A percentile compares a stretch with the other conserved stretches of the same genome.
These are phyloP conservation scores for Cokeromyces recurvatus DNA, from an alignment of 371 early-diverging fungal species.

Conservation along the genomic window DNA sequence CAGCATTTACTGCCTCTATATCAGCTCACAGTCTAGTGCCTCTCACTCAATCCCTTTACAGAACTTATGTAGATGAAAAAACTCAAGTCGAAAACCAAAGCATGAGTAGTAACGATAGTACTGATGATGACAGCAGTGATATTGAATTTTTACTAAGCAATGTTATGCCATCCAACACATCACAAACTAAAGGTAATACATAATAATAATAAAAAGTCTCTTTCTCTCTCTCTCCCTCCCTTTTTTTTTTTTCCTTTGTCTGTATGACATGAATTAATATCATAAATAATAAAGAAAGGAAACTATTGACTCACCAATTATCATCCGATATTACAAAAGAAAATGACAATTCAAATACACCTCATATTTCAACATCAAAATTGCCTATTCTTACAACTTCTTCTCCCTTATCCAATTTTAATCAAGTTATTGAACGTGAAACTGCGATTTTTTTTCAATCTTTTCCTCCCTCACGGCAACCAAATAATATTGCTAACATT, in stretches of 20 bases:
- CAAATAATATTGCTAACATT: too few relatives aligned
- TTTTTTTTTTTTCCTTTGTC: too few relatives aligned
- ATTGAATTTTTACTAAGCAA: neutral
- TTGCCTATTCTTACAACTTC: slow-evolving; percentile 9
- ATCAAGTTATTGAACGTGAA: too few relatives aligned
- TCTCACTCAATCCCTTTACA: slow-evolving; percentile 8
- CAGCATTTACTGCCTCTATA: neutral
- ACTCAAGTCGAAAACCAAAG: slow-evolving; percentile 10
- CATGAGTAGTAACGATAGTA: neutral
- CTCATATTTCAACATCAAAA: slow-evolving; percentile 3
- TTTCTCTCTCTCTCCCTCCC: too few relatives aligned
- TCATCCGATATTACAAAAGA: slow-evolving; percentile 1
- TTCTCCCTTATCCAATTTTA: slow-evolving; percentile 4
- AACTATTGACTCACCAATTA: slow-evolving; percentile 1
- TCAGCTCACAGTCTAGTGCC: slow-evolving; percentile 15
- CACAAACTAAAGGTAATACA: neutral
- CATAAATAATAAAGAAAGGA: neutral
- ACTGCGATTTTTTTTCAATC: too few relatives aligned
- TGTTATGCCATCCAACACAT: neutral
- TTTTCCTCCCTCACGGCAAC: too few relatives aligned
- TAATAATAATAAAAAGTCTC: neutral
- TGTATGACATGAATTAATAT: neutral
- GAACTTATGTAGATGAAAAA: slow-evolving; percentile 12
- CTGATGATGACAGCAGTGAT: neutral
- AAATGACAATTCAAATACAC: slow-evolving; percentile 7